Evolutionary conservation across 2,329 filamentous ascomycete species (phyloP), one percentile per base, ranked within the genome.

Genomic region (Mollisia scopiformis): DNA sequence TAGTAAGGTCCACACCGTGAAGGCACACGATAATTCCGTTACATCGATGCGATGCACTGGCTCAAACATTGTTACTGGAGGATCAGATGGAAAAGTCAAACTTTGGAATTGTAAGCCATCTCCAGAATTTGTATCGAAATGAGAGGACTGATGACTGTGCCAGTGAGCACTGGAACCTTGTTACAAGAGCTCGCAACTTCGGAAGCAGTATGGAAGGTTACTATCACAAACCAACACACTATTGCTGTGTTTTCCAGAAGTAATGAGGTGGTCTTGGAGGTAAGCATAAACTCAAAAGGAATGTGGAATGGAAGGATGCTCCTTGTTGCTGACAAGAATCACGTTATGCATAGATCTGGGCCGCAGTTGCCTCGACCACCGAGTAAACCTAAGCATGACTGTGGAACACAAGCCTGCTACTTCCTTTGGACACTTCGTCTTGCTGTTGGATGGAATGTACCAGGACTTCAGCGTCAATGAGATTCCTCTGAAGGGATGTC

Each of bases 21-120:
- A 93, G 35, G 94, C 94, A 3, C 94, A 98, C 73, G 94, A 97
- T 75, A 97, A 97, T 75, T 96, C 92, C 74, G 93, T 98, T 57
- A 97, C 94, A 1, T 96, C 92, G 74, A 79, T 98, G 68, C 93
- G 97, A 72, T 97, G 62, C 96, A 91, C 72, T 19, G 21, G 27
- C 1, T 14, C 16, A 5, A 43, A 25, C 2, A 13, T 53, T n/a
- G 14, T 37, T 31, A 39, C 25, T 2, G 94, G 94, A 68, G 93
- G 94, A 52, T 95, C 91, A 69, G 94, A 98, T 75, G 94, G 94
- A 23, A 85, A 93, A 52, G 94, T 97, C 66, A 97, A 97, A 77
- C 92, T 97, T n/a, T 58, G 56, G 37, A 47, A 46, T 14, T 13
- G 47, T 53, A 46, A 28, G 21, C 21, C 3, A 23, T 27, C 7